Conservation (phyloP, 2,329 filamentous ascomycete genomes). For the Uncinocarpus reesii region DNA sequence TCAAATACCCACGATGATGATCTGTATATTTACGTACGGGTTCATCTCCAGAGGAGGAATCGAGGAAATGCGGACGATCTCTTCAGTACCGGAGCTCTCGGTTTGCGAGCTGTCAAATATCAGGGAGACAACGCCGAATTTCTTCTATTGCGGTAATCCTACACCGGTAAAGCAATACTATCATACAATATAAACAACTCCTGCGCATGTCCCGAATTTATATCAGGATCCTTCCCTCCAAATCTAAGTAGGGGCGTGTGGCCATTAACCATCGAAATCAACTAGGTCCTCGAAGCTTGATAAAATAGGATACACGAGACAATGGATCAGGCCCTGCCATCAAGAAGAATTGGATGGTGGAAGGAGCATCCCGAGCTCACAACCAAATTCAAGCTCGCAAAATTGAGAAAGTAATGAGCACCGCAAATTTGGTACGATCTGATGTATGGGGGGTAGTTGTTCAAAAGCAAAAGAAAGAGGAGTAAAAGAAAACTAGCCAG, state of each 20-base stretch:
- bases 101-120: no score
- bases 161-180: conserved; percentile 7
- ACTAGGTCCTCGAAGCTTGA: not conserved
- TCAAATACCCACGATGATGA: no score
- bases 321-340: no score
- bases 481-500: conserved; percentile 13
- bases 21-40: no score
- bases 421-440: not conserved
- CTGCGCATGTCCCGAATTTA: not conserved
- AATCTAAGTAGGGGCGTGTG: not conserved
- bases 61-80: no score
- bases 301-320: no score
- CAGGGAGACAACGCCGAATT: not conserved
- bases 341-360: not conserved
- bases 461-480: conserved; percentile 14
- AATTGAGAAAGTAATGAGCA: not conserved
- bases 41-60: no score
- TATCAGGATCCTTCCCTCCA: not conserved
- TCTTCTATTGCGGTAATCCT: conserved; percentile 6
- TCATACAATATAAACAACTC: conserved; percentile 1
- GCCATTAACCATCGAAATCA: conserved; percentile 10
- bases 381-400: not conserved
- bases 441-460: not conserved
- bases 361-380: not conserved
- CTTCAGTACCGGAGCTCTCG: no score